These are phyloP conservation scores for Stemphylium vesicarium DNA, from an alignment of 2,329 filamentous ascomycete species.

Conservation along the genomic window DNA sequence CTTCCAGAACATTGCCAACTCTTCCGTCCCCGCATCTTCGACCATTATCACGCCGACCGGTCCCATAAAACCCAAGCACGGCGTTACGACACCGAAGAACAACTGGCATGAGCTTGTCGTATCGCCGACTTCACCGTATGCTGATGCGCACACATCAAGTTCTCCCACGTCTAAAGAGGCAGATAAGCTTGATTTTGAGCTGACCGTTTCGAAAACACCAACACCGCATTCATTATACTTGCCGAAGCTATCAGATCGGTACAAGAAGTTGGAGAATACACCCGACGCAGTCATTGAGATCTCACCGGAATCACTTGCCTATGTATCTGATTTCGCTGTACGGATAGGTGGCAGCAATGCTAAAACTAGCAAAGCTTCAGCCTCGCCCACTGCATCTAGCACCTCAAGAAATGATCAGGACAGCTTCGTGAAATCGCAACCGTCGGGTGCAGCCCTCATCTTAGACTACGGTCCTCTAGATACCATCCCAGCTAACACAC, in stretches of 20 bases:
- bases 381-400: slow-evolving; percentile 51
- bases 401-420: slow-evolving; percentile 11
- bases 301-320: slow-evolving; percentile 83
- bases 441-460: slow-evolving; percentile 89
- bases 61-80: slow-evolving; percentile 51
- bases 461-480: slow-evolving; percentile 88
- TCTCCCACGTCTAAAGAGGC: slow-evolving; percentile 20
- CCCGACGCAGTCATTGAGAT: slow-evolving; percentile 82
- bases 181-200: slow-evolving; percentile 79
- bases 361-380: slow-evolving; percentile 14
- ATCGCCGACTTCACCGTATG: slow-evolving; percentile 47
- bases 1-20: slow-evolving; percentile 75
- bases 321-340: slow-evolving; percentile 78
- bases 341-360: slow-evolving; percentile 74
- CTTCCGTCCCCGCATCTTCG: slow-evolving; percentile 46
- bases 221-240: slow-evolving; percentile 87
- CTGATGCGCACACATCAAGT: slow-evolving; percentile 49
- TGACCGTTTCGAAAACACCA: slow-evolving; percentile 74
- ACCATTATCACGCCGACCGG: slow-evolving; percentile 58
- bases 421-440: slow-evolving; percentile 60
- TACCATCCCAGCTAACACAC: slow-evolving; percentile 83
- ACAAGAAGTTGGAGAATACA: slow-evolving; percentile 72
- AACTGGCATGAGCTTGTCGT: slow-evolving; percentile 54
- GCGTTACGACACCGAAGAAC: slow-evolving; percentile 44
- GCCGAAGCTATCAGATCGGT: slow-evolving; percentile 80